Percentiles rank a stretch among this genome's conserved stretches.
These are phyloP conservation scores for Peterozyma toletana DNA, from an alignment of 805 yeast species.

Conservation along the genomic window DNA sequence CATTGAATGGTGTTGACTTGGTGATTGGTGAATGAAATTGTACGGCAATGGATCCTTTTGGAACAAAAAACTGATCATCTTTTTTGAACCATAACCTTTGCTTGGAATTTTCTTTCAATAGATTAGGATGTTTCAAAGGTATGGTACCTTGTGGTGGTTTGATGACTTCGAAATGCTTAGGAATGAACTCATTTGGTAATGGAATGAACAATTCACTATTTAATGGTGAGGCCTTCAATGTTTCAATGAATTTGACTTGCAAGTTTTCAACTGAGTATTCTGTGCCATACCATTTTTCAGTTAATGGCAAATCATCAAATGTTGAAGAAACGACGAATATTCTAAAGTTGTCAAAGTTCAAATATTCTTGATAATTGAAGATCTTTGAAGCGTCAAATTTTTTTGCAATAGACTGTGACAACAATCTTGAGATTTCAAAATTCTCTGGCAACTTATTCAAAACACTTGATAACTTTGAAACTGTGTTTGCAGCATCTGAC, in stretches of 20 bases:
- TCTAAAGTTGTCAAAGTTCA: slow-evolving; percentile 57
- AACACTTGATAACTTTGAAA: slow-evolving; percentile 54
- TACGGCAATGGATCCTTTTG: slow-evolving; percentile 69
- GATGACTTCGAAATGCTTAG: slow-evolving; percentile 65
- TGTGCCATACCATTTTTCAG: slow-evolving; percentile 90
- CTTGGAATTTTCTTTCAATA: slow-evolving; percentile 44
- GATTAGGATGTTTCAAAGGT: slow-evolving; percentile 49
- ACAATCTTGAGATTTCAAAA: slow-evolving; percentile 24
- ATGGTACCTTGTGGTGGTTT: slow-evolving; percentile 24
- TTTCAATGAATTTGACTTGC: slow-evolving; percentile 27
- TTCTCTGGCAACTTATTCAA: slow-evolving; percentile 69
- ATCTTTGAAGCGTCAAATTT: slow-evolving; percentile 54
- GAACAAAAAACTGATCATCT: slow-evolving; percentile 84
- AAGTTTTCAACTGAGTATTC: slow-evolving; percentile 51
- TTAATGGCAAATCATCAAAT: slow-evolving; percentile 37
- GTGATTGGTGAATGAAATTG: slow-evolving; percentile 61
- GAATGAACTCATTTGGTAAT: slow-evolving; percentile 69
- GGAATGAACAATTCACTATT: slow-evolving; percentile 50
- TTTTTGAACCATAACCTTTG: slow-evolving; percentile 79
- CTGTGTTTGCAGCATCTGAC: slow-evolving; percentile 62
- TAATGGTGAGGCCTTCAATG: slow-evolving; percentile 23
- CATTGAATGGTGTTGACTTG: slow-evolving; percentile 47
- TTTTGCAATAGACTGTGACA: slow-evolving; percentile 50
- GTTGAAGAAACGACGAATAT: slow-evolving; percentile 45
- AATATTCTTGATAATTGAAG: slow-evolving; percentile 34